Evolutionary conservation across 257 asterid species (phyloP), one percentile per base, ranked within the genome.

Genomic region (Fraxinus quadrangulata): DNA sequence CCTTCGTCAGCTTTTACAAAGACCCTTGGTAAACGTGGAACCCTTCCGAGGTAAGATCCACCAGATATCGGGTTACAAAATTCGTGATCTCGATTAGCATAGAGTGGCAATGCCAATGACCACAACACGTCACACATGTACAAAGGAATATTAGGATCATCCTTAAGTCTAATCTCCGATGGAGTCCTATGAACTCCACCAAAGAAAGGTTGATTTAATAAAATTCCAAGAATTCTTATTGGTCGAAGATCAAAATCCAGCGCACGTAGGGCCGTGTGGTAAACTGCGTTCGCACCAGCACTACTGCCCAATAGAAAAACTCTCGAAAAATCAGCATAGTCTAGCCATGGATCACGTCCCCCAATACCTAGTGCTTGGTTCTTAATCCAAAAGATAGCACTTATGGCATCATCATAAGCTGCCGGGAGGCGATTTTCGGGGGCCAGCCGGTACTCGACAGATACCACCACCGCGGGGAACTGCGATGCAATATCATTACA

Each of bases 361-460:
- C 84, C 81, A 59, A n/a, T 63, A 6, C 33, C 67, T 11, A 66
- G 67, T 2, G 83, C 78, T 47, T 85, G 83, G 66, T 80, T 73
- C n/a, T 61, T 72, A 42, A 75, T 77, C 89, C 85, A 85, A 16
- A 68, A 34, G 74, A 85, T 40, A 6, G 80, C 88, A 12, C 28
- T 75, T 9, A 82, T n/a, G 4, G 79, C 81, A 39, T 85, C 88
- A 17, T 85, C 86, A 45, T 54, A 85, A 37, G 86, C 83, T 6
- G 85, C 78, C 0, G 88, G 88, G 74, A 82, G 81, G 67, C 88
- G 86, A 72, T 80, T 14, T 73, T 85, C 88, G 0, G 88, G 86
- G 9, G 88, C 83, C 6, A 82, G 85, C 5, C 85, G 83, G 70
- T 85, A 78, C 71, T 85, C 85, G 2, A 85, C 82, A 0, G 88